A percentile compares a stretch with the other conserved stretches of the same genome.
phyloP scores from a whole-genome alignment of 371 early-diverging fungal genomes.

The Lichtheimia ornata region DNA sequence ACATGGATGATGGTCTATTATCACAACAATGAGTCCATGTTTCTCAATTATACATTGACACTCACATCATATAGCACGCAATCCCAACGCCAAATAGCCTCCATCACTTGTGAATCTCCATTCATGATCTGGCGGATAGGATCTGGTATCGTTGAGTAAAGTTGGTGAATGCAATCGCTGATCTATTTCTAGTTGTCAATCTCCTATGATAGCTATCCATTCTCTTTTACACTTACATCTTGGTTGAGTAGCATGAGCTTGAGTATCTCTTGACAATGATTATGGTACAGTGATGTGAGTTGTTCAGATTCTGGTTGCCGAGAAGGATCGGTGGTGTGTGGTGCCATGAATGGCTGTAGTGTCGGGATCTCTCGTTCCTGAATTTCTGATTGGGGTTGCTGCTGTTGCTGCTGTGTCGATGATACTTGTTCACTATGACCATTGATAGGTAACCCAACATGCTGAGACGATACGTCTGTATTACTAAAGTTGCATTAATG shows the following conservation, averaged over 20 bases:
- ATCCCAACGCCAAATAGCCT: constrained; percentile 4
- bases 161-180: background rate
- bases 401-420: too few relatives aligned
- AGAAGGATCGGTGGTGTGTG: background rate
- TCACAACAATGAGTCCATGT: background rate
- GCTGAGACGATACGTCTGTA: too few relatives aligned
- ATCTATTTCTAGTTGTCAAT: background rate
- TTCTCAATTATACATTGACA: background rate
- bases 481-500: too few relatives aligned
- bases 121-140: background rate
- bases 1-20: background rate
- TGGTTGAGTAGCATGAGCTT: background rate
- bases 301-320: background rate
- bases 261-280: background rate
- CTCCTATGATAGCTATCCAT: too few relatives aligned
- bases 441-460: too few relatives aligned
- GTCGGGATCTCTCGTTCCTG: too few relatives aligned
- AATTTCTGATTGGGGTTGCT: too few relatives aligned
- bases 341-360: background rate
- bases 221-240: background rate
- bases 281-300: background rate
- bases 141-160: background rate
- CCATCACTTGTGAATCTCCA: background rate
- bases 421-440: too few relatives aligned
- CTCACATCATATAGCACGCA: constrained; percentile 9